These are phyloP conservation scores for Biscogniauxia mediterranea DNA, from an alignment of 2,329 filamentous ascomycete genomes.

Conservation along the genomic window DNA sequence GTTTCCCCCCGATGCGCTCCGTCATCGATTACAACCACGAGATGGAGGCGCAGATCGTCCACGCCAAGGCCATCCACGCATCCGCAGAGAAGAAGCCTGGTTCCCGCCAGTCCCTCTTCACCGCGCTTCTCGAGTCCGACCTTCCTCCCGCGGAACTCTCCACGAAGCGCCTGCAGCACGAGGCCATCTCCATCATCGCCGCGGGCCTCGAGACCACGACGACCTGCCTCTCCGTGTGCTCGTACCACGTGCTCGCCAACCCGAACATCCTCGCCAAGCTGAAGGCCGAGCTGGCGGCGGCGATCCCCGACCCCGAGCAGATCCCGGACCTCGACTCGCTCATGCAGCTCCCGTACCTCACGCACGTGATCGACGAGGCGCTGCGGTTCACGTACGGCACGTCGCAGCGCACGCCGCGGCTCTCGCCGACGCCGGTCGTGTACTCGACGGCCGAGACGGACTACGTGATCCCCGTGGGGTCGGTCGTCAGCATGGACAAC, in stretches of 20 bases:
- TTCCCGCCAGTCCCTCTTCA: conserved; percentile 5
- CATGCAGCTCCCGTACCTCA: conserved; percentile 27
- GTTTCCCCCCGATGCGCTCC: not conserved
- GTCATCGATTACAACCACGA: not conserved
- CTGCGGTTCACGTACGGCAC: conserved; percentile 36
- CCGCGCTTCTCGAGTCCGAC: conserved; percentile 6
- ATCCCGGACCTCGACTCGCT: conserved; percentile 14
- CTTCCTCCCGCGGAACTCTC: conserved; percentile 13
- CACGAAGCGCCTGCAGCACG: conserved; percentile 6
- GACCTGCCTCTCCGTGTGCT: conserved; percentile 4
- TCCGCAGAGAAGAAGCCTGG: not conserved
- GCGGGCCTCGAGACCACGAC: conserved; percentile 29
- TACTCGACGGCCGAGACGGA: conserved; percentile 12
- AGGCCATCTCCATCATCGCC: conserved; percentile 12
- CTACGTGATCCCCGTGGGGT: conserved; percentile 26
- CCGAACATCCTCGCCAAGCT: conserved; percentile 5
- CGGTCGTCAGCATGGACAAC: conserved; percentile 33
- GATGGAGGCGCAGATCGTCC: not conserved
- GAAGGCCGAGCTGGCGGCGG: conserved; percentile 9
- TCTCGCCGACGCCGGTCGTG: conserved; percentile 18
- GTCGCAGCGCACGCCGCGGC: conserved; percentile 25
- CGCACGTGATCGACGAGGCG: conserved; percentile 28
- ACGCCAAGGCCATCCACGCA: conserved; percentile 5
- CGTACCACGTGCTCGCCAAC: conserved; percentile 9
- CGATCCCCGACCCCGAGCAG: conserved; percentile 14